Evolutionary conservation across 306 rosid genomes (phyloP).

Genomic region (Cicer cuneatum): DNA sequence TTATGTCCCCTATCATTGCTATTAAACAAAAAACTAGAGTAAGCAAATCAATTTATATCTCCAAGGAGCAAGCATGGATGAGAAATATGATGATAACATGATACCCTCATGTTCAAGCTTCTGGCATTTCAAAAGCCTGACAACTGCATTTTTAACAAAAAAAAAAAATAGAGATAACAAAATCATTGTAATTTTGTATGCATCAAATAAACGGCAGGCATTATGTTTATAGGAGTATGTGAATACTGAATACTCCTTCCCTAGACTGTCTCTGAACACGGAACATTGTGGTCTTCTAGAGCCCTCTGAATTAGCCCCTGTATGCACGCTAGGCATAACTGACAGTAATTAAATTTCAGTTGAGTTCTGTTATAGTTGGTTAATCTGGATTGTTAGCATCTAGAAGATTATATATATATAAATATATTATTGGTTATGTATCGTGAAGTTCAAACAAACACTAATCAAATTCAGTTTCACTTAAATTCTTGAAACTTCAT

Average conservation of each 20-base stretch:
- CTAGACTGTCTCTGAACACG: background rate
- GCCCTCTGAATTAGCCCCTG: background rate
- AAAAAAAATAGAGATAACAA: background rate
- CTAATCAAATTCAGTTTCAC: background rate
- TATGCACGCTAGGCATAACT: background rate
- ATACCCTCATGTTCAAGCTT: slow-evolving; percentile 11
- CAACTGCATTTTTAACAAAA: background rate
- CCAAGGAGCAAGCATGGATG: background rate
- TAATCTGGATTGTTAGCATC: background rate
- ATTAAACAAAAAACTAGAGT: slow-evolving; percentile 29
- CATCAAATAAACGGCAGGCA: slow-evolving; percentile 5
- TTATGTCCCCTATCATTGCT: slow-evolving; percentile 95
- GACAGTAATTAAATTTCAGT: background rate
- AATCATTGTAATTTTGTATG: background rate
- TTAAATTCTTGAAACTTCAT: background rate
- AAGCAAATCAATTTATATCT: slow-evolving; percentile 10
- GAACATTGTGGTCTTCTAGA: slow-evolving; percentile 1
- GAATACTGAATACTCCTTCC: background rate
- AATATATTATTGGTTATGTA: background rate
- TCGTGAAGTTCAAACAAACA: background rate
- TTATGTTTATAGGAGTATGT: background rate
- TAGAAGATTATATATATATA: background rate
- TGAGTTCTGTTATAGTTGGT: background rate
- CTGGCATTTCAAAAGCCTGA: slow-evolving; percentile 28
- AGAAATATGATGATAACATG: slow-evolving; percentile 9